Base-by-base conservation (phyloP, 208 protist genomes). In the Leishmania arabica region DNA sequence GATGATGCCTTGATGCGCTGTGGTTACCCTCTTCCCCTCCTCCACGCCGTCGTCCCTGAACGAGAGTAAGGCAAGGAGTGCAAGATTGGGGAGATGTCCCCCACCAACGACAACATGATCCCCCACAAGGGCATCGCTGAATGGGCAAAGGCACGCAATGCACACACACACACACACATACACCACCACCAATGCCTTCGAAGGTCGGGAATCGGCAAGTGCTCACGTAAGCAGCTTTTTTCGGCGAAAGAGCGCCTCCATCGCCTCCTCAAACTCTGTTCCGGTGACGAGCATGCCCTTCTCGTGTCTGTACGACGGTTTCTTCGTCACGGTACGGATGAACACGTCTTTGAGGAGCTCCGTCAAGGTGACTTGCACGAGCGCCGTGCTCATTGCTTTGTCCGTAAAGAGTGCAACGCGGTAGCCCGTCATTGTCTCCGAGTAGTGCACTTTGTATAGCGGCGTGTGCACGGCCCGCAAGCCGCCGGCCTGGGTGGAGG, bases 371-470 rank as follows among this genome's bases (percentile, higher is more conserved):
- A 37, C 74, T 53, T 93, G 91, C 40, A 90, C 86, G 15, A 89
- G 24, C 9, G 72, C 75, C n/a, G 93, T 96, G 78, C 65, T 87
- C 64, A 92, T 68, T 19, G 81, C 76, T 54, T 89, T 96, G 69
- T 95, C 88, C 1, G 92, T 96, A 51, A 96, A 79, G 17, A 97
- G 88, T 0, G 91, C 95, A 1, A 91, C 87, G 40, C 95, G 91
- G 80, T 97, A 97, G 31, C 92, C 92, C 8, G 95, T 97, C 84
- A 96, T 89, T 8, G 95, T 97, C 82, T 97, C 93, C 11, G 72
- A 86, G 83, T 96, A 97, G 80, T 97, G 95, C 45, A 97, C 88
- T 75, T 96, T 96, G 81, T 97, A 97, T n/a, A 92, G 58, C 3
- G 95, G 93, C 8, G 95, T 96, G 66, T 90, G 86, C 66, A 97